Percentiles rank a stretch among this genome's conserved stretches.
Conservation (phyloP, 805 yeast species). For the Ogataea trehaloabstinens region DNA sequence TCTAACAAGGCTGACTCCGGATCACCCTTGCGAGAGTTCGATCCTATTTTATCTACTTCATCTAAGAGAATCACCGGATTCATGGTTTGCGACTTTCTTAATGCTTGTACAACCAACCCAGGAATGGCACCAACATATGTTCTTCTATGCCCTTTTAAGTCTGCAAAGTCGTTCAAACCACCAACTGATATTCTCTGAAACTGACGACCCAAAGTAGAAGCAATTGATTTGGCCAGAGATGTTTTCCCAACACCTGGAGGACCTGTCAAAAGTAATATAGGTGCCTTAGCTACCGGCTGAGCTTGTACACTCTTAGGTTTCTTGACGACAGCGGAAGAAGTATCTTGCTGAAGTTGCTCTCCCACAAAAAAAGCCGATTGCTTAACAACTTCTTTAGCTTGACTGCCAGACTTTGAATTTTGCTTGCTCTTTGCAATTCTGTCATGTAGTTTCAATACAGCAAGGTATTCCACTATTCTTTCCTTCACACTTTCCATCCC, state of each 20-base stretch:
- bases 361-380: background rate
- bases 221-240: slow-evolving; percentile 78
- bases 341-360: background rate
- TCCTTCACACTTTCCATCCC: slow-evolving; percentile 74
- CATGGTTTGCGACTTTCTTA: slow-evolving; percentile 72
- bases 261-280: slow-evolving; percentile 79
- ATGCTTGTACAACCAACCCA: slow-evolving; percentile 73
- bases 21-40: slow-evolving; percentile 52
- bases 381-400: background rate
- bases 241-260: slow-evolving; percentile 97
- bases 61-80: slow-evolving; percentile 82
- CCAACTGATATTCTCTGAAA: slow-evolving; percentile 83
- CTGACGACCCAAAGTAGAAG: slow-evolving; percentile 66
- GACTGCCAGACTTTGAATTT: background rate
- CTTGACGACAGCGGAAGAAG: background rate
- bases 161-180: slow-evolving; percentile 86
- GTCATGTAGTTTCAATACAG: slow-evolving; percentile 62
- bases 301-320: background rate
- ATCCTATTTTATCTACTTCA: slow-evolving; percentile 68
- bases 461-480: slow-evolving; percentile 73
- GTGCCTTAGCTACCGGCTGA: slow-evolving; percentile 41
- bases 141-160: slow-evolving; percentile 85
- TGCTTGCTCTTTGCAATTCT: slow-evolving; percentile 10
- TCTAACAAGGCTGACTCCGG: slow-evolving; percentile 89
- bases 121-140: slow-evolving; percentile 94